Conservation (phyloP, 805 yeast genomes). For the Cyberlindnera misumaiensis region DNA sequence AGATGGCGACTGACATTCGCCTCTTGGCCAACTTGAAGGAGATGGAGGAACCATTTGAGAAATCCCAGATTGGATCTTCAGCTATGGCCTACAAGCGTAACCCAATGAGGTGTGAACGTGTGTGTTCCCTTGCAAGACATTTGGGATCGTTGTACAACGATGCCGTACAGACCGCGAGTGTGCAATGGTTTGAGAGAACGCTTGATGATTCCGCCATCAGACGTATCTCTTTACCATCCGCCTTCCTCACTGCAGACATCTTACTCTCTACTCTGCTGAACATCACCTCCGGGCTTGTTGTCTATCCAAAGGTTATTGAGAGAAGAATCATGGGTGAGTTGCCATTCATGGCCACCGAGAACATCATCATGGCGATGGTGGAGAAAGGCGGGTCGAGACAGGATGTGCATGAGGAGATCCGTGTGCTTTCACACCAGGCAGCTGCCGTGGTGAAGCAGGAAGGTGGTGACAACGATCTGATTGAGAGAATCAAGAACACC, state of each 20-base stretch:
- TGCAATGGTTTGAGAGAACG: slow-evolving; percentile 99
- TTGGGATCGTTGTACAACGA: slow-evolving; percentile 86
- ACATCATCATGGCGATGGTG: slow-evolving; percentile 99
- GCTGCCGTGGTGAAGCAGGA: slow-evolving; percentile 95
- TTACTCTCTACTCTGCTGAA: slow-evolving; percentile 82
- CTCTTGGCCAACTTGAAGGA: slow-evolving; percentile 94
- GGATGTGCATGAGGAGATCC: slow-evolving; percentile 95
- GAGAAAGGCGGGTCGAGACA: slow-evolving; percentile 97
- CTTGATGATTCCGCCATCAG: slow-evolving; percentile 97
- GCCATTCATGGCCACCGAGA: slow-evolving; percentile 99
- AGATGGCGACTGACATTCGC: slow-evolving; percentile 95
- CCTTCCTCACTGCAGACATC: slow-evolving; percentile 93
- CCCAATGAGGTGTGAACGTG: slow-evolving; percentile 99
- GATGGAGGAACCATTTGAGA: slow-evolving; percentile 97
- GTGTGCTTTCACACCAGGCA: slow-evolving; percentile 96
- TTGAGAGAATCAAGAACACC: slow-evolving; percentile 74
- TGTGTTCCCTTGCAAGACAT: slow-evolving; percentile 96
- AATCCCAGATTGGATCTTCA: slow-evolving; percentile 94
- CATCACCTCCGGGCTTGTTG: slow-evolving; percentile 92
- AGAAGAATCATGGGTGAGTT: slow-evolving; percentile 91
- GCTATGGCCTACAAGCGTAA: slow-evolving; percentile 99
- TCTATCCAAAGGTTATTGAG: slow-evolving; percentile 97
- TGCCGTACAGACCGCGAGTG: slow-evolving; percentile 94
- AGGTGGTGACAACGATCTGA: slow-evolving; percentile 97
- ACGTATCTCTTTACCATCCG: slow-evolving; percentile 93